Evolutionary conservation across 768 basidiomycete genomes (phyloP), one percentile per base, ranked within the genome.

Genomic region (Panaeolus cyanescens): DNA sequence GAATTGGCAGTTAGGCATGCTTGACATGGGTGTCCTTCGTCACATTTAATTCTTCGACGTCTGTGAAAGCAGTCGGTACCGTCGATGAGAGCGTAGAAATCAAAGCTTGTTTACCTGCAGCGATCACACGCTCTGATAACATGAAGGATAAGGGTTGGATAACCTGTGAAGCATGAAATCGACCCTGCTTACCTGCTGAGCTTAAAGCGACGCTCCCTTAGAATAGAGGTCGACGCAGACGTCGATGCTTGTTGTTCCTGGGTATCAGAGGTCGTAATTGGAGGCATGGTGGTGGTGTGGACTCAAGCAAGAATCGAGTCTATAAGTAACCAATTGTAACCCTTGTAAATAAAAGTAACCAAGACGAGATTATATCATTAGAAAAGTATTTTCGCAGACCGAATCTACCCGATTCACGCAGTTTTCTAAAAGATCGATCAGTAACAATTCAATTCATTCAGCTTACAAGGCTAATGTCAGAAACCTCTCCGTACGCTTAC

Each of bases 11-110:
- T 88, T n/a, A 93, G 74, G 72, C 92, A 94, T 12, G 92, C 91
- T 75, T 93, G 91, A 72, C 92, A 94, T 32, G 92, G 92, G 69
- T 93, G 91, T 0, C 92, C 92, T 71, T 94, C 92, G 67, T 94
- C 92, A 70, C 92, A 94, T 68, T 91, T 92, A 71, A 94, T 94
- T 68, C 92, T 79, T 67, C 92, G 81, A 58, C 92, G 90, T 19
- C 92, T 93, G 65, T 5, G 64, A 53, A 50, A 32, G 55, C 32
- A 40, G 56, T 63, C 32, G 64, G 59, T 39, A 45, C 55, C 34
- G 45, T 32, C 42, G 17, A 53, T 65, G 42, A 65, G 62, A 61
- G 62, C 37, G 31, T 32, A 28, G 55, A 55, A 36, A 61, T 50
- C 30, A 50, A 37, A 45, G 61, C 32, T 32, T 65, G 67, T 90